Base-by-base conservation (phyloP, 208 protist species). In the Herpetomonas samuelpessoai region DNA sequence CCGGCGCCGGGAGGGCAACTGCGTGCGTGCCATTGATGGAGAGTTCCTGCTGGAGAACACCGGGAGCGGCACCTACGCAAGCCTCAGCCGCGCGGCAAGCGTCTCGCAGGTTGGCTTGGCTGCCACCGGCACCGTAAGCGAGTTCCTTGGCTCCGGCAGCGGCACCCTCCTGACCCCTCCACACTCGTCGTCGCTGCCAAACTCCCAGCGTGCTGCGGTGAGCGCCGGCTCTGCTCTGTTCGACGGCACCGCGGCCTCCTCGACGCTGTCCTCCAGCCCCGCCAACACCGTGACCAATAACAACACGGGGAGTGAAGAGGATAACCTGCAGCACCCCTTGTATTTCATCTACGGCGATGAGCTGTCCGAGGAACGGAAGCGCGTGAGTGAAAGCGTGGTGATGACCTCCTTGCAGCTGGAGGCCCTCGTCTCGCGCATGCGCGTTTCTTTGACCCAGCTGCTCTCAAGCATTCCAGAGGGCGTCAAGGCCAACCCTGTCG, bases 391-490 rank as follows among this genome's bases (percentile, higher is more conserved):
- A 6, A 51, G 61, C 3, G 22, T 81, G 21, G 74, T 76, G 29
- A 47, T 49, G 21, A 39, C 69, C 12, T 56, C 69, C 16, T 41
- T 81, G 16, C 61, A 74, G 22, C 24, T 81, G 59, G 74, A 81
- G 47, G 35, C 64, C n/a, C 49, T 74, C 4, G 51, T 63, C 7
- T 58, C 69, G 22, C 57, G 60, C 51, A 72, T 79, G 10, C 71
- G 77, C 47, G 49, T 46, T 1, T 58, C 53, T 3, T 51, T 79
- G 58, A 29, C 35, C 9, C 29, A 53, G 24, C 44, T 31, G n/a
- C 30, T 38, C 9, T 41, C 24, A 39, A 56, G 24, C 28, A 53
- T 68, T 51, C 58, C 68, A 7, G 46, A 39, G 0, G 50, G 24
- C 25, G 35, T 65, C 26, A 3, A 30, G 49, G 3, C 22, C 19